These are phyloP conservation scores for Populus hybrid DNA, from an alignment of 441 rosid genomes.

Conservation along the genomic window DNA sequence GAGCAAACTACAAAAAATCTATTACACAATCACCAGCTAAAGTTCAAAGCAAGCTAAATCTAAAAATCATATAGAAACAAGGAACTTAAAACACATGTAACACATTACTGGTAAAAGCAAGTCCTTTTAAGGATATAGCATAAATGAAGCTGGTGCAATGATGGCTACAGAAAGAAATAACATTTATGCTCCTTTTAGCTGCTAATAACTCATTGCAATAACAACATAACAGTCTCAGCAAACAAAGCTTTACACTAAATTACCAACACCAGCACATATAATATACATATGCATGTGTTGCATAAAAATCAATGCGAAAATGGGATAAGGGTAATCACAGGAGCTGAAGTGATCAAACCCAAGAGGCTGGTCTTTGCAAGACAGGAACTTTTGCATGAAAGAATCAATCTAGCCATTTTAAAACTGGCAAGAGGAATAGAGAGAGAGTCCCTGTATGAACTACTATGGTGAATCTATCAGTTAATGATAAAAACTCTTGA, in stretches of 20 bases:
- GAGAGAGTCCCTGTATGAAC: neutral
- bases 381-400: conserved; percentile 74
- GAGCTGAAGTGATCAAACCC: conserved; percentile 72
- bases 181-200: neutral
- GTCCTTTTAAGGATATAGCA: neutral
- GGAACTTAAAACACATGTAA: too few species aligned
- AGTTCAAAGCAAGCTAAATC: neutral
- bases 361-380: conserved; percentile 56
- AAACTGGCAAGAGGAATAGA: neutral
- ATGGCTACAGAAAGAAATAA: neutral
- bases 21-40: neutral
- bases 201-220: neutral
- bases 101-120: neutral
- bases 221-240: neutral
- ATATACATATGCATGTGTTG: neutral
- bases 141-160: too few species aligned
- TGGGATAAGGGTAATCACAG: conserved; percentile 60
- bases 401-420: conserved; percentile 77
- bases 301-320: conserved; percentile 9
- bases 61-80: neutral
- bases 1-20: neutral
- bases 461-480: neutral
- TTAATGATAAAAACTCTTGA: neutral
- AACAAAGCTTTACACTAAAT: neutral
- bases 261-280: neutral